Conservation (phyloP, 495 filamentous ascomycete species). For the Neurospora africana region DNA sequence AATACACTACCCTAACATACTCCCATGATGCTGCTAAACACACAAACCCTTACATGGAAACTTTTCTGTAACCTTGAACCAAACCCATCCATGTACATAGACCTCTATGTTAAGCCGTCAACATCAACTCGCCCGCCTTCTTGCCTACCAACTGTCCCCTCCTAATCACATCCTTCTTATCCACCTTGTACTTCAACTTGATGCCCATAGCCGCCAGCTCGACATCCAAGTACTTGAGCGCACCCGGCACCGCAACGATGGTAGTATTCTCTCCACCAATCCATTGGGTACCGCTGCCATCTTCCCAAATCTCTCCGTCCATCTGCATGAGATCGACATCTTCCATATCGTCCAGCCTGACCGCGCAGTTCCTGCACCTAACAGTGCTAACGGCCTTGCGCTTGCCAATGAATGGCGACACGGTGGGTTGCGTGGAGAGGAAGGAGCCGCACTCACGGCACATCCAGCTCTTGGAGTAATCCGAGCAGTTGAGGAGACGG, state of each 20-base stretch:
- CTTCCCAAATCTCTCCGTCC: slow-evolving; percentile 76
- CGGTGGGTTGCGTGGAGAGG: slow-evolving; percentile 67
- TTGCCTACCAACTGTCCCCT: slow-evolving; percentile 24
- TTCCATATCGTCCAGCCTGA: slow-evolving; percentile 41
- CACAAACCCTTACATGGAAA: not conserved
- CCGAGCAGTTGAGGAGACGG: slow-evolving; percentile 90
- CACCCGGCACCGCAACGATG: slow-evolving; percentile 82
- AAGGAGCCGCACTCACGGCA: slow-evolving; percentile 83
- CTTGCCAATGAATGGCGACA: slow-evolving; percentile 58
- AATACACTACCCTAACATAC: not conserved
- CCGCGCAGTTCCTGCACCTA: slow-evolving; percentile 77
- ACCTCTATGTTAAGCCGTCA: not conserved
- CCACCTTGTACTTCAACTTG: slow-evolving; percentile 57
- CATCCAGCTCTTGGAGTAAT: slow-evolving; percentile 78
- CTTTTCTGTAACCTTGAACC: not conserved
- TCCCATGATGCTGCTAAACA: not conserved
- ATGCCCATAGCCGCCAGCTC: slow-evolving; percentile 68
- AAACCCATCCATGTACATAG: not conserved
- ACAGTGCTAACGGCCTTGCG: slow-evolving; percentile 44
- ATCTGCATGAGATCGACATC: slow-evolving; percentile 48
- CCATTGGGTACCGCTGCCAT: slow-evolving; percentile 70
- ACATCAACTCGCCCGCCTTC: slow-evolving; percentile 11
- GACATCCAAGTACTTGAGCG: slow-evolving; percentile 85
- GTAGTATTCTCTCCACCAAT: slow-evolving; percentile 85
- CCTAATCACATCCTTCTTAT: slow-evolving; percentile 39